phyloP scores from a whole-genome alignment of 1,139 yeast species.

The Lodderomyces parapsilosis region DNA sequence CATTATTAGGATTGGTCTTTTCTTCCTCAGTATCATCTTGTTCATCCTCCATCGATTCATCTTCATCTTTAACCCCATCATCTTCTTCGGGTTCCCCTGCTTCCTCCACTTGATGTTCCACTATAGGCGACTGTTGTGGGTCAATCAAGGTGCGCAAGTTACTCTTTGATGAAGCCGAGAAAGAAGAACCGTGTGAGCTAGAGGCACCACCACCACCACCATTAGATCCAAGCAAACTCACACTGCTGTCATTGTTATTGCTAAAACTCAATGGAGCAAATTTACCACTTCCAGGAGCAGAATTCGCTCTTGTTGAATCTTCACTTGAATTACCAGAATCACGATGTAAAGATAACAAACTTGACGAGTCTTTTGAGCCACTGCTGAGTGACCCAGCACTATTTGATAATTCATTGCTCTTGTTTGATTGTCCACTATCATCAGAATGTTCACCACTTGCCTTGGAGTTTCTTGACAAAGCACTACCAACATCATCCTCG shows the following conservation, averaged over 20 bases:
- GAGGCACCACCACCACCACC: background rate
- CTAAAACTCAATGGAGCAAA: constrained; percentile 3
- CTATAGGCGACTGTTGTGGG: constrained; percentile 3
- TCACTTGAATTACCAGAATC: constrained; percentile 8
- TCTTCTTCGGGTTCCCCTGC: constrained; percentile 5
- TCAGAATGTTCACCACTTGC: constrained; percentile 1
- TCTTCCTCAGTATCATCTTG: constrained; percentile 1
- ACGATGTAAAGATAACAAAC: constrained; percentile 8
- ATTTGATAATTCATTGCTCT: background rate
- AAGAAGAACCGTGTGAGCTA: too few species aligned
- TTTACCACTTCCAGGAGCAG: constrained; percentile 3
- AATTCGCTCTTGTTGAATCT: constrained; percentile 8
- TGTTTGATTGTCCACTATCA: background rate
- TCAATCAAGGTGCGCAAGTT: constrained; percentile 5
- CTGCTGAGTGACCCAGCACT: constrained; percentile 3
- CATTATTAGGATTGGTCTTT: background rate
- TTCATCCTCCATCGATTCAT: constrained; percentile 10
- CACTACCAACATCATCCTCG: constrained; percentile 4
- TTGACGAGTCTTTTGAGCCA: constrained; percentile 6
- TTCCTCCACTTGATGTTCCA: constrained; percentile 2
- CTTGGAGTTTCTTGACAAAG: constrained; percentile 4
- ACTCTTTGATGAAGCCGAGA: background rate
- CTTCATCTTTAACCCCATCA: constrained; percentile 8
- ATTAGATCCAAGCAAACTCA: background rate
- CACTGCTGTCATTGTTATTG: background rate